Evolutionary conservation across 768 basidiomycete genomes (phyloP).

Genomic region (Agrocybe pediades): DNA sequence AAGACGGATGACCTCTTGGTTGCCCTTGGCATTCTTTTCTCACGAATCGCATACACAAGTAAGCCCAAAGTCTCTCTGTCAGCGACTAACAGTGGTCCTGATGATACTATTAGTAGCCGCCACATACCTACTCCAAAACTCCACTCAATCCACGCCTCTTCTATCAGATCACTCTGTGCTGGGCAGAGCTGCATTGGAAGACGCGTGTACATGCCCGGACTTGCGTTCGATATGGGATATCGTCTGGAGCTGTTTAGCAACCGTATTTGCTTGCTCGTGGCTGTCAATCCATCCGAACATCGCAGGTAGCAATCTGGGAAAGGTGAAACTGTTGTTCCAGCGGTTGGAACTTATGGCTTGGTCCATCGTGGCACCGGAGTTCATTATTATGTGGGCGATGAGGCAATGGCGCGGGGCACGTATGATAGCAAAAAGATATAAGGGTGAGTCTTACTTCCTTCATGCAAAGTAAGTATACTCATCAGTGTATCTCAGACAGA

Average conservation of each 20-base stretch:
- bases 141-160: no score
- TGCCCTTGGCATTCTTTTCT: no score
- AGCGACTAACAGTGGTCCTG: no score
- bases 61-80: no score
- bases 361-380: conserved; percentile 1
- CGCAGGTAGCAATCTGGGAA: not conserved
- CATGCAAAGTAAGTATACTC: no score
- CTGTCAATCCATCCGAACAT: conserved; percentile 5
- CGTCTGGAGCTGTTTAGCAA: conserved; percentile 2
- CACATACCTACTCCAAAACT: no score
- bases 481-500: not conserved
- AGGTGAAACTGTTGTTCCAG: not conserved
- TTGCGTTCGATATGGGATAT: not conserved
- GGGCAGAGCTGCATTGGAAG: no score
- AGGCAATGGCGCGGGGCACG: not conserved
- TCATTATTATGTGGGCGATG: conserved; percentile 4
- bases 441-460: conserved; percentile 24
- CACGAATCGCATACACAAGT: no score
- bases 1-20: no score
- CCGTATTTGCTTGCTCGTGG: conserved; percentile 4
- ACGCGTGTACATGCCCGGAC: no score
- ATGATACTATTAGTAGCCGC: no score
- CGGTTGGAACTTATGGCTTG: conserved; percentile 2
- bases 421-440: not conserved
- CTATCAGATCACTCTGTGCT: no score